A percentile compares a stretch with the other conserved stretches of the same genome.
Evolutionary conservation across 73 alveolate species (phyloP).

Genomic region (Tetrahymena thermophila): DNA sequence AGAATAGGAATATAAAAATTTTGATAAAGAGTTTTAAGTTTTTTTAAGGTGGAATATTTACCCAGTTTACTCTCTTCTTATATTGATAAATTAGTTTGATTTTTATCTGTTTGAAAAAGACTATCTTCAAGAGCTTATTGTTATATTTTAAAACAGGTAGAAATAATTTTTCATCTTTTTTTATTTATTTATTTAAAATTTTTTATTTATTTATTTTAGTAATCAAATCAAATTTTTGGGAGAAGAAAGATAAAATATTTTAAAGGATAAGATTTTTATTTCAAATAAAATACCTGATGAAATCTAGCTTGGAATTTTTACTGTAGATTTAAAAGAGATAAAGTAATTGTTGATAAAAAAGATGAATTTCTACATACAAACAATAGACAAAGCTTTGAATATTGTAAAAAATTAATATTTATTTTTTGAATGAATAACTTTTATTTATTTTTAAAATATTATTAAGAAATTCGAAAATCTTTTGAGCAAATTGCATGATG

Average conservation of each 20-base stretch:
- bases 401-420: background rate
- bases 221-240: background rate
- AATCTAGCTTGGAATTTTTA: background rate
- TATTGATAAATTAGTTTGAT: background rate
- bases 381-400: background rate
- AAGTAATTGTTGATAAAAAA: background rate
- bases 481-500: background rate
- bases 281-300: background rate
- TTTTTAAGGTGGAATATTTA: background rate
- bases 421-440: background rate
- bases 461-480: background rate
- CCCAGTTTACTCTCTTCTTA: background rate
- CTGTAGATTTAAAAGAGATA: background rate
- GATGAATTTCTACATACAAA: background rate
- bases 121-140: background rate
- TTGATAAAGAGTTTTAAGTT: background rate
- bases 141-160: background rate
- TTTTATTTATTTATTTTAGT: background rate
- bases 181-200: background rate
- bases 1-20: background rate
- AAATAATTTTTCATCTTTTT: background rate
- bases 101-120: background rate
- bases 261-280: background rate
- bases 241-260: background rate
- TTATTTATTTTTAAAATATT: background rate